These are phyloP conservation scores for Calvatia gigantea DNA, from an alignment of 768 basidiomycete species.

Conservation along the genomic window DNA sequence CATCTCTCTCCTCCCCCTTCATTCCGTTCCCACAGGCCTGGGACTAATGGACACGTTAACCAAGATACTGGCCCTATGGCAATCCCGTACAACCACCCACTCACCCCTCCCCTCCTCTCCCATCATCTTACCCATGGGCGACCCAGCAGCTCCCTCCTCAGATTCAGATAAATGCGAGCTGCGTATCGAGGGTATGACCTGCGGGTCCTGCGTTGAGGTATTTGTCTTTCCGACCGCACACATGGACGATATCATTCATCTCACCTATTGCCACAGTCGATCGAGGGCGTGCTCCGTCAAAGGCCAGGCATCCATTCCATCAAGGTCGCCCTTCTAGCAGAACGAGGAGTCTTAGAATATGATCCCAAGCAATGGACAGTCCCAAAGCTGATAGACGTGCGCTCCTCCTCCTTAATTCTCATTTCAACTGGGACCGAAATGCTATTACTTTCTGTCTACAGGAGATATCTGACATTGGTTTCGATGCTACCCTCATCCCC, in stretches of 20 bases:
- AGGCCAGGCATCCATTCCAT: slow-evolving; percentile 89
- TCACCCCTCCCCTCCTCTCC: slow-evolving; percentile 10
- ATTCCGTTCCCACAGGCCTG: slow-evolving; percentile 12
- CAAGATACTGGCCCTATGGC: slow-evolving; percentile 7
- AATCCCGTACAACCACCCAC: background rate
- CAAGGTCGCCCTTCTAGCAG: slow-evolving; percentile 96
- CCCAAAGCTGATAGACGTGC: slow-evolving; percentile 73
- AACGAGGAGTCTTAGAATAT: slow-evolving; percentile 89
- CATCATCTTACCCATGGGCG: slow-evolving; percentile 19
- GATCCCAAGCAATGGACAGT: slow-evolving; percentile 78
- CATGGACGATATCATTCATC: background rate
- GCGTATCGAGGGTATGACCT: slow-evolving; percentile 88
- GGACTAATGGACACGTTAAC: slow-evolving; percentile 13
- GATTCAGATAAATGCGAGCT: slow-evolving; percentile 64
- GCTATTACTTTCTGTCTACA: slow-evolving; percentile 26
- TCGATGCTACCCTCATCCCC: slow-evolving; percentile 80
- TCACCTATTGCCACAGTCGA: slow-evolving; percentile 58
- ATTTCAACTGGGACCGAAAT: background rate
- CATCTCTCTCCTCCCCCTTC: background rate
- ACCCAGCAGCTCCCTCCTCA: slow-evolving; percentile 20
- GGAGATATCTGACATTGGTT: slow-evolving; percentile 93
- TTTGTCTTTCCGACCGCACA: slow-evolving; percentile 17
- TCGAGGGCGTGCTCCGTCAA: slow-evolving; percentile 76
- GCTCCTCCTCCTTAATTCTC: slow-evolving; percentile 22
- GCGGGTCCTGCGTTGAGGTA: slow-evolving; percentile 86